Evolutionary conservation across 2,329 filamentous ascomycete genomes (phyloP), one percentile per base, ranked within the genome.

Genomic region (Sclerotinia trifoliorum): DNA sequence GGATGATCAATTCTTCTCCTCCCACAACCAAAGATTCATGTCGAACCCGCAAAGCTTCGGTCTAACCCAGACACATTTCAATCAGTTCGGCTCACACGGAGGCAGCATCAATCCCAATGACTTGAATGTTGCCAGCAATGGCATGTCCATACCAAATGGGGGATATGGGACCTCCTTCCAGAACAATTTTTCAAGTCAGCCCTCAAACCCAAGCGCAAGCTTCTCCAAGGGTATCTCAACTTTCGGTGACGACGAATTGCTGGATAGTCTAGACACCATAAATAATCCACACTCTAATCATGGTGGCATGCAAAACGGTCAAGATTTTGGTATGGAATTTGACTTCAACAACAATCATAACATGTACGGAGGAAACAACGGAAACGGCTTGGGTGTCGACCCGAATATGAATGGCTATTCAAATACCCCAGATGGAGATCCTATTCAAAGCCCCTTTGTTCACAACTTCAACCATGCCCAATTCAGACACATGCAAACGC

Each of bases 361-460:
- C 62, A 81, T 85, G 24, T 88, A 86, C 74, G 74, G 79, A 66
- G 77, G 79, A 65, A 80, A 90, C 68, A 88, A 90, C 69, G 83
- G 81, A 63, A 84, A 82, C 69, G 77, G 81, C 68, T 79, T 90
- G 49, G 85, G 88, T 69, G 85, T 90, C 74, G 88, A 91, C 72
- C 86, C 84, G 29, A 76, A 85, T 60, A 88, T 93, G 76, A 90
- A 91, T 76, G 88, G 92, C 70, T 98, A 91, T 79, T 97, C 94
- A 26, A 92, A 92, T 78, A 97, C 94, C 2, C 94, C 94, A 4
- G 94, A 98, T 70, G 93, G 93, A 65, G 90, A 93, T 65, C 93
- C 94, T 7, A 94, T 97, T 70, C 92, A 96, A 76, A 97, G 93
- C 75, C 94, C 94, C 0, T 97, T 93, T 76, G 86, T 91, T 54